phyloP scores from a whole-genome alignment of 176 grass and related monocot species.

The Rhynchospora pubera region DNA sequence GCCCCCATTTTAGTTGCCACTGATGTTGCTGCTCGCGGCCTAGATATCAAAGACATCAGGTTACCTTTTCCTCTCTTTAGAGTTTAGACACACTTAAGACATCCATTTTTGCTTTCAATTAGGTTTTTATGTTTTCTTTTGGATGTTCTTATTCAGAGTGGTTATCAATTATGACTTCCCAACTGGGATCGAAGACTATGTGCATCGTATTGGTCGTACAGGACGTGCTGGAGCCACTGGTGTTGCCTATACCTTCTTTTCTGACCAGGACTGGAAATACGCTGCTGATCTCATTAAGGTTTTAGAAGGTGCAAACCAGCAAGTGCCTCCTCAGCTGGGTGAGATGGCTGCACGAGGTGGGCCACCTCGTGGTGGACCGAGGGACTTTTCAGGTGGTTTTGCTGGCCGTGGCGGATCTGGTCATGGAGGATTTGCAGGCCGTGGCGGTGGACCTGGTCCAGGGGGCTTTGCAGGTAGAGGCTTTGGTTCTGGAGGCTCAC shows the following conservation, averaged over 20 bases:
- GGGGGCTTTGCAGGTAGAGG: slow-evolving; percentile 51
- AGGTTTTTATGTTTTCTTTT: not conserved
- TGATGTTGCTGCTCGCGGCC: slow-evolving; percentile 93
- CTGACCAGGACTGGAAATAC: slow-evolving; percentile 83
- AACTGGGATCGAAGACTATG: slow-evolving; percentile 88
- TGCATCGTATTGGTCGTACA: slow-evolving; percentile 91
- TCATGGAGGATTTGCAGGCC: slow-evolving; percentile 44
- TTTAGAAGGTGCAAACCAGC: slow-evolving; percentile 87
- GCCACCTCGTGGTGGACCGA: slow-evolving; percentile 38
- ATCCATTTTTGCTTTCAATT: slow-evolving; percentile 1
- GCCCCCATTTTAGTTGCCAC: slow-evolving; percentile 91
- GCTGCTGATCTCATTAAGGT: slow-evolving; percentile 88
- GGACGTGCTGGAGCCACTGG: slow-evolving; percentile 92
- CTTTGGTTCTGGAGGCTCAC: slow-evolving; percentile 40
- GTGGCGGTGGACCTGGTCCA: slow-evolving; percentile 43
- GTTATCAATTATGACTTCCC: slow-evolving; percentile 98
- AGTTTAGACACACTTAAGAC: not conserved
- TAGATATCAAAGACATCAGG: slow-evolving; percentile 98
- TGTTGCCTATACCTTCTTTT: slow-evolving; percentile 82
- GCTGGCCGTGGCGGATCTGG: slow-evolving; percentile 20
- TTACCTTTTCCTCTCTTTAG: slow-evolving; percentile 17
- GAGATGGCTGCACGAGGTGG: slow-evolving; percentile 62
- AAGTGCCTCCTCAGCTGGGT: slow-evolving; percentile 69
- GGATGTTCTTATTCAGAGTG: slow-evolving; percentile 38
- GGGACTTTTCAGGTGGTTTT: slow-evolving; percentile 42